Conservation (phyloP, 1,284 basidiomycete genomes). For the Marasmius tenuissimus region DNA sequence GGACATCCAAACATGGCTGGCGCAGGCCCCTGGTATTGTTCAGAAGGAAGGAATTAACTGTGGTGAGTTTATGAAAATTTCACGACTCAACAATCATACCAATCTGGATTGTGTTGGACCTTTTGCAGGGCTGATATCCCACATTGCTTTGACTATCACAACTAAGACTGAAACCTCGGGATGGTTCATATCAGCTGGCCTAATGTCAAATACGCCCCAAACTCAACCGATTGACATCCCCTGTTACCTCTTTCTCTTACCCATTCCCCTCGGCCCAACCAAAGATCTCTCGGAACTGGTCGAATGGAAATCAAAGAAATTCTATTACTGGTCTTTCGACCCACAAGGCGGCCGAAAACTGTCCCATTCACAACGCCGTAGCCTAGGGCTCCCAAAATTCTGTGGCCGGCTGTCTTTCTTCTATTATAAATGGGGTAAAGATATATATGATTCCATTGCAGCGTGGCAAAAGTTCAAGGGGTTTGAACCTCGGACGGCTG, state of each 20-base stretch:
- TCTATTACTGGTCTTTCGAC: not conserved
- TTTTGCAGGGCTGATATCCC: too few species aligned
- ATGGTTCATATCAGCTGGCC: too few species aligned
- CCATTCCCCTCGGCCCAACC: not conserved
- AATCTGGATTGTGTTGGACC: too few species aligned
- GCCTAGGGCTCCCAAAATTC: not conserved
- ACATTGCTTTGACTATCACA: too few species aligned
- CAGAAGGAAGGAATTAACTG: too few species aligned
- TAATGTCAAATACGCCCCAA: too few species aligned
- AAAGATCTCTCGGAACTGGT: not conserved
- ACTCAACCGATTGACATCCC: not conserved
- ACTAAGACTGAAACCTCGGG: too few species aligned
- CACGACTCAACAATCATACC: too few species aligned
- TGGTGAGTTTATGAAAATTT: too few species aligned
- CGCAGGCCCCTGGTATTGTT: too few species aligned
- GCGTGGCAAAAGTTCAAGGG: not conserved
- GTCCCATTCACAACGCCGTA: not conserved
- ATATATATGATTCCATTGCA: not conserved
- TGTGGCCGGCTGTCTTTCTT: not conserved
- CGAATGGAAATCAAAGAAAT: not conserved
- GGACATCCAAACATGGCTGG: too few species aligned
- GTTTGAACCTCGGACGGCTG: not conserved
- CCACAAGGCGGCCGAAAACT: not conserved
- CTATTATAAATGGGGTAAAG: not conserved
- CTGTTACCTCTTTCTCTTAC: not conserved